Base-by-base conservation (phyloP, 768 basidiomycete genomes). In the Lactarius evosmus region DNA sequence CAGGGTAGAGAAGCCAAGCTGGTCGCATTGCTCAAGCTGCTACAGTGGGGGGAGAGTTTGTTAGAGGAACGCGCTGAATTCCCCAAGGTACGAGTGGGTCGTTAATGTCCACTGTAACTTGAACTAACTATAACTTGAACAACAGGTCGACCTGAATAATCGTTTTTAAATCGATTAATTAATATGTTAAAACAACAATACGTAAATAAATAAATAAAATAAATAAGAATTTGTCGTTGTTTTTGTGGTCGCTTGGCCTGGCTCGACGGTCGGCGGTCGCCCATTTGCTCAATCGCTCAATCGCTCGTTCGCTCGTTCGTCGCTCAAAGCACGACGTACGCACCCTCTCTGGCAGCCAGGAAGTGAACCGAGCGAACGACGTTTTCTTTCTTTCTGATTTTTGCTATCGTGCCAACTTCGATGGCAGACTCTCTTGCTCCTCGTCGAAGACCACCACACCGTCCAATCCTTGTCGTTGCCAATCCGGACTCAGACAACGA, bases 1-100 rank as follows among this genome's bases (percentile, higher is more conserved):
- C 93, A 98, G 70, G 93, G 94, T 0, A 90, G 89, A 73, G 92
- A 96, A 73, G 92, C 95, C 61, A 97, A 96, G 76, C 76, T 98
- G 56, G 84, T 88, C 32, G 87, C 86, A 19, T 73, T 98, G 72
- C 75, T 98, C 74, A 86, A 89, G 76, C 78, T 97, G 69, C 78
- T 95, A 69, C 85, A 83, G 52, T 98, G 95, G 94, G 95, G 93
- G 0, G 94, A 96, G 77, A 80, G 78, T 55, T 76, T 88, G 80
- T 75, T 96, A 68, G 83, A 82, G 61, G 90, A 92, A 71, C 83
- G 84, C 65, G 88, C 85, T 0, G 91, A 91, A 51, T 92, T 91
- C 78, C 91, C 91, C 8, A 85, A 84, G 82, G 86, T 89, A 73
- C 67, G 82, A 56, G 67, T 69, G 69, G 66, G 69, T 61, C 50